phyloP scores from a whole-genome alignment of 352 stramenopile genomes.

The Phytopythium delawarense region DNA sequence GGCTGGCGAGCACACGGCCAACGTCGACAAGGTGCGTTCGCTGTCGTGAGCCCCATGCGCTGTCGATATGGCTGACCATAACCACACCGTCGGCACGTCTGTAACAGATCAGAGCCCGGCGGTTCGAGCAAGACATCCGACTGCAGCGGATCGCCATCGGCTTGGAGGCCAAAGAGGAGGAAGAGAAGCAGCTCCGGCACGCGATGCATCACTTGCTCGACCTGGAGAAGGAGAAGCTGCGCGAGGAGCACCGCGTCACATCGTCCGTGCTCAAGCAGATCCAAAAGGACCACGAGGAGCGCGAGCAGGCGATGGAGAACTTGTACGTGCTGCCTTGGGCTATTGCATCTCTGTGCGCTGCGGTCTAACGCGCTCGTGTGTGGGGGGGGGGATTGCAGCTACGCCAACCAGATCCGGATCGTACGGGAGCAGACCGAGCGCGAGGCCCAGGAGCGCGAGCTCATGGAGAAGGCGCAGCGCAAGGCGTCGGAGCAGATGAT shows the following conservation, averaged over 20 bases:
- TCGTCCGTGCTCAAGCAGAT: constrained; percentile 45
- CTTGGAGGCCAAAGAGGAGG: constrained; percentile 52
- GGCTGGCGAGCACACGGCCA: constrained; percentile 54
- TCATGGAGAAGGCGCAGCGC: constrained; percentile 68
- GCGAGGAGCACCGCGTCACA: constrained; percentile 56
- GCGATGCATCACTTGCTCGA: constrained; percentile 59
- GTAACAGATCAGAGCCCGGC: constrained; percentile 46
- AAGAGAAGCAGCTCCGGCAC: constrained; percentile 64
- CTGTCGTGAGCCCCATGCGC: background rate
- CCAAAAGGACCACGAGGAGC: constrained; percentile 53
- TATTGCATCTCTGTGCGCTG: background rate
- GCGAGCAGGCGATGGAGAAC: constrained; percentile 56
- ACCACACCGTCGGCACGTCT: background rate
- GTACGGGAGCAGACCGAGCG: constrained; percentile 59
- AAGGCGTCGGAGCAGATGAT: constrained; percentile 64
- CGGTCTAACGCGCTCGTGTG: background rate
- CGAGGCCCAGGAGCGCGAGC: constrained; percentile 51
- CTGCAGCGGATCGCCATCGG: constrained; percentile 61
- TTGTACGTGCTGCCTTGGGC: constrained; percentile 27
- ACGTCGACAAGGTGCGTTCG: constrained; percentile 43
- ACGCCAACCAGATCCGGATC: constrained; percentile 61
- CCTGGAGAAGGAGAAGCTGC: constrained; percentile 64
- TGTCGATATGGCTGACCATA: background rate
- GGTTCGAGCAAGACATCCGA: constrained; percentile 66
- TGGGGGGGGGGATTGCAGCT: constrained; percentile 16